Base-by-base conservation (phyloP, 179 eudicot genomes). In the Amaranthus tricolor region DNA sequence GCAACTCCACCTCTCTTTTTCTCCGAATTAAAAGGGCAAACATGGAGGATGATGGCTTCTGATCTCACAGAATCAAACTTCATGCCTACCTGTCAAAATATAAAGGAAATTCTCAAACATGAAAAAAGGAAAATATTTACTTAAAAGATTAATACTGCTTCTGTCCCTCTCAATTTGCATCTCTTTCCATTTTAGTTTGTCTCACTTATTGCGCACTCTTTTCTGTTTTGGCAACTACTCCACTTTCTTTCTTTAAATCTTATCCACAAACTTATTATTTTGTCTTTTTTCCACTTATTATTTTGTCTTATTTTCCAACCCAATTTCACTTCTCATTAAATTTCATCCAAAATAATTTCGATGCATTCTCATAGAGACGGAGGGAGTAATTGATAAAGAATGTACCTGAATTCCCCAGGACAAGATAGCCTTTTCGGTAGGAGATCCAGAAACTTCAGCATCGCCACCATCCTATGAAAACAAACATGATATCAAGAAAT, bases 1-100 rank as follows among this genome's bases (percentile, higher is more conserved):
- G 97, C 98, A 77, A 94, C 87, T 81, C 97, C 98, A 12, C 97
- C 98, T 81, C 91, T 82, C 83, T 94, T 94, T 76, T 90, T 94
- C 83, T 87, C 88, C 14, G 97, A 94, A 74, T 92, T 94, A 80
- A 94, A 94, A 59, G 98, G 97, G 74, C 84, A 89, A 60, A 89
- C 98, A 78, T 92, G 89, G 50, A 94, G 85, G 78, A 87, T 63
- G 19, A 83, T 83, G 57, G 94, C 85, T 79, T 90, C 86, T 67
- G 96, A 85, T 77, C 85, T 86, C 78, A 90, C 83, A 44, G 65
- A 67, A 77, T 92, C 89, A 81, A 94, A 94, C 21, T 87, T 88
- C 98, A 94, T 90, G 73, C 94, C 98, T 75, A 92, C 64, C 98
- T 93, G 86, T 76, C 75, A 74, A 73, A 10, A 66, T 50, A 50